Base-by-base conservation (phyloP, 2,329 filamentous ascomycete genomes). In the Sarocladium brachiariae region DNA sequence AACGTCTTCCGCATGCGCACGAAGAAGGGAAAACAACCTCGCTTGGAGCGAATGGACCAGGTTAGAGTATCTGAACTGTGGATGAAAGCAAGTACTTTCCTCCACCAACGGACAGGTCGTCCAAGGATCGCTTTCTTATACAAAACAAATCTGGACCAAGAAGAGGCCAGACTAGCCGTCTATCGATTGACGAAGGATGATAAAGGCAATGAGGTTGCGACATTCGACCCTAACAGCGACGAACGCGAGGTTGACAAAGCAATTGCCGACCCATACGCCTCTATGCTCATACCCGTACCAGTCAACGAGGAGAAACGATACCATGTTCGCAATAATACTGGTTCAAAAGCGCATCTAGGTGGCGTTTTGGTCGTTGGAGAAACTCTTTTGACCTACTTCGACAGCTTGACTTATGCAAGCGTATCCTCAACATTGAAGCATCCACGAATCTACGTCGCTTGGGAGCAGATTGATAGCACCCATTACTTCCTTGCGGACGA, bases 401-500 rank as follows among this genome's bases (percentile, higher is more conserved):
- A 96, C 60, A 87, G 89, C 53, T 76, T 86, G 30, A 87, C 76
- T 18, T 84, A 85, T 55, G 78, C 82, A 30, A 77, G 76, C 11
- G 77, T 89, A 11, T 80, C 83, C 16, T 76, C 83, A 8, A 70
- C 76, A 0, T 69, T 96, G 2, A 74, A 81, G 1, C 83, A 92
- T 51, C 80, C 90, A 1, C 89, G 86, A 2, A 84, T 96, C 31
- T 97, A 95, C 58, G 86, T 93, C n/a, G 83, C 89, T 2, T 99
- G 92, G 91, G 87, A 87, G 55, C 81, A 85, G 59, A 83, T 93
- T 49, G 88, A 97, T 60, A 81, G 83, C 21, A 84, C 86, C 34
- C 79, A 86, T 59, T 97, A 90, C 70, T 74, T 96, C n/a, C 70
- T 99, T 2, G 90, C 87, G 1, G 93, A 99, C 63, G 90, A 96